A percentile compares a stretch with the other conserved stretches of the same genome.
Evolutionary conservation across 2,329 filamentous ascomycete species (phyloP).

Genomic region (Lachnellula arida): DNA sequence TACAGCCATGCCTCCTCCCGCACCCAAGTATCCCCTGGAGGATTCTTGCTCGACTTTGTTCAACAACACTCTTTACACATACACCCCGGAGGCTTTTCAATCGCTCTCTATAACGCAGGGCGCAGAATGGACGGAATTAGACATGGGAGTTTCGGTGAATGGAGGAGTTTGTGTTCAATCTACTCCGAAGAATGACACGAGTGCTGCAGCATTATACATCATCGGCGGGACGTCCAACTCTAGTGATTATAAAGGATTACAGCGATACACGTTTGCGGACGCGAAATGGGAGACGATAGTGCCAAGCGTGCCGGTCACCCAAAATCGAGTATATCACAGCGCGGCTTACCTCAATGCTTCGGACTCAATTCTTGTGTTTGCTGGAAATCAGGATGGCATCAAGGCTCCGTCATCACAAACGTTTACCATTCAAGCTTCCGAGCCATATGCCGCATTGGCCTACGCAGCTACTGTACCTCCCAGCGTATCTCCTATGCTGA

Average conservation of each 20-base stretch:
- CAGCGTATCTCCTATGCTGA: conserved; percentile 63
- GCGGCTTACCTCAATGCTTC: conserved; percentile 68
- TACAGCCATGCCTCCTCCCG: conserved; percentile 46
- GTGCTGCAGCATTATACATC: conserved; percentile 66
- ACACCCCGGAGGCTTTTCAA: conserved; percentile 70
- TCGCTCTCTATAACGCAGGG: conserved; percentile 64
- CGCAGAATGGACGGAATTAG: conserved; percentile 64
- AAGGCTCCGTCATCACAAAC: conserved; percentile 62
- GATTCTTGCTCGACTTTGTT: conserved; percentile 78
- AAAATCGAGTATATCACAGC: conserved; percentile 70
- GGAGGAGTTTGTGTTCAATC: conserved; percentile 75
- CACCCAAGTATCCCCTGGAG: conserved; percentile 64
- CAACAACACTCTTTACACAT: conserved; percentile 80
- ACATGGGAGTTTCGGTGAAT: conserved; percentile 63
- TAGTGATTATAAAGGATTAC: conserved; percentile 65
- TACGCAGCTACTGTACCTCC: conserved; percentile 57
- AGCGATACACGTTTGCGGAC: conserved; percentile 57
- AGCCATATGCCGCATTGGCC: conserved; percentile 59
- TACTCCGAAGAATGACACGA: conserved; percentile 50
- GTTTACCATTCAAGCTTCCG: conserved; percentile 63
- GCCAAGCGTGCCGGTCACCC: conserved; percentile 33
- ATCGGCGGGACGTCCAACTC: conserved; percentile 64
- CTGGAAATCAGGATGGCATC: conserved; percentile 62
- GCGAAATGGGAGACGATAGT: conserved; percentile 54
- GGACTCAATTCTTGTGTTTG: conserved; percentile 74